A percentile compares a stretch with the other conserved stretches of the same genome.
phyloP scores from a whole-genome alignment of 78 protist genomes.

The Dictyostelium capitatum region DNA sequence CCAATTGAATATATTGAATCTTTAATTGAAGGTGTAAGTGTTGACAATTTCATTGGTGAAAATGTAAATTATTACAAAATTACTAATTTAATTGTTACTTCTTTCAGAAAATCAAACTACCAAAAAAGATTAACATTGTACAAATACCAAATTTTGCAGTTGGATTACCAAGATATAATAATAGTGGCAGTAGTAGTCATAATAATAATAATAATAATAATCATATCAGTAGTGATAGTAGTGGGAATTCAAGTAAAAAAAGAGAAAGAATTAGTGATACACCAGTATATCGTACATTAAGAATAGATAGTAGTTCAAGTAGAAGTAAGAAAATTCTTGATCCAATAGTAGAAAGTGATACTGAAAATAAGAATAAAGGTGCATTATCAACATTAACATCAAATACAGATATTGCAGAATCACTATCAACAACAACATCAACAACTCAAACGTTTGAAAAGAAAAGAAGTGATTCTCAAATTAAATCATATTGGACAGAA shows the following conservation, averaged over 20 bases:
- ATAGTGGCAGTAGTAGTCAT: neutral
- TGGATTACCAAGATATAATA: neutral
- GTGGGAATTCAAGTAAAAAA: neutral
- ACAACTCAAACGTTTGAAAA: neutral
- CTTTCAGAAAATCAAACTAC: conserved; percentile 21
- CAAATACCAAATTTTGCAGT: conserved; percentile 16
- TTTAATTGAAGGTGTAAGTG: conserved; percentile 33
- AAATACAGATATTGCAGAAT: neutral
- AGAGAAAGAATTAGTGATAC: neutral
- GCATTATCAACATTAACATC: neutral
- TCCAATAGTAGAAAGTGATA: neutral
- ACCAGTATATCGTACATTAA: too few relatives aligned
- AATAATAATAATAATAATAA: neutral
- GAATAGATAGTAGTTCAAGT: neutral
- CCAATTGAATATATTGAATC: conserved; percentile 65
- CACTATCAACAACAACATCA: neutral
- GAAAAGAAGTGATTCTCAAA: neutral
- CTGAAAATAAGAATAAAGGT: neutral
- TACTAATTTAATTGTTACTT: too few relatives aligned
- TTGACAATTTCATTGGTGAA: too few relatives aligned
- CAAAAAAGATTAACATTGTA: conserved; percentile 19
- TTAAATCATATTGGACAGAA: conserved; percentile 59
- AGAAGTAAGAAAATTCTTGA: neutral
- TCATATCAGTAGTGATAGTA: neutral
- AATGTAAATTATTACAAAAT: neutral